phyloP scores from a whole-genome alignment of 192 early-diverging fungal genomes.

The Backusella parvicylindrica region DNA sequence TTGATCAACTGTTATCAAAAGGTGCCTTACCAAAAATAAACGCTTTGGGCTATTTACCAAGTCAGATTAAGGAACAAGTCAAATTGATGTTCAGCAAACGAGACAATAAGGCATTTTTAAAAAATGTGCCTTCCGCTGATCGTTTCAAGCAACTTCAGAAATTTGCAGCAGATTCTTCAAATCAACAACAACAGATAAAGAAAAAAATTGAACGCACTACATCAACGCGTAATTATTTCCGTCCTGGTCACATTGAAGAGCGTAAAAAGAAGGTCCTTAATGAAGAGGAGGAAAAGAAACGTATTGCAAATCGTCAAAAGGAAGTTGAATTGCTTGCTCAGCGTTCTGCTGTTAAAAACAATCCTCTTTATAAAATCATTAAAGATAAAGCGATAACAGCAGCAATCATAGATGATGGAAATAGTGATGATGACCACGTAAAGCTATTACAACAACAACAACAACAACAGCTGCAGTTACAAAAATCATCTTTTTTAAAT shows the following conservation, averaged over 20 bases:
- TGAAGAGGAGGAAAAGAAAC: conserved; percentile 16
- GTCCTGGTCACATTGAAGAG: conserved; percentile 19
- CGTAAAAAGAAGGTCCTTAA: conserved; percentile 6
- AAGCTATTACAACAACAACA: neutral
- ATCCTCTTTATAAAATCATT: conserved; percentile 19
- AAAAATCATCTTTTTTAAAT: neutral
- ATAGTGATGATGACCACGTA: neutral
- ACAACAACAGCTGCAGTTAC: neutral
- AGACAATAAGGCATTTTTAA: neutral
- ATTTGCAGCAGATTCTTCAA: conserved; percentile 2
- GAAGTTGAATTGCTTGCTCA: conserved; percentile 20
- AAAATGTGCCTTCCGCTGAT: neutral
- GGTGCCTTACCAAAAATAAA: conserved; percentile 9
- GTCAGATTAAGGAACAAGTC: conserved; percentile 8
- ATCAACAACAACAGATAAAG: neutral
- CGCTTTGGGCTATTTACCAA: neutral
- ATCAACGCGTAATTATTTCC: conserved; percentile 19
- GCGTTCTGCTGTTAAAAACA: conserved; percentile 25
- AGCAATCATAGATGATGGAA: neutral
- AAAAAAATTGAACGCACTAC: neutral
- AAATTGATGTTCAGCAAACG: neutral
- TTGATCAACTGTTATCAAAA: conserved; percentile 2
- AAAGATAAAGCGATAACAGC: neutral
- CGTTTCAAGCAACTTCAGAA: conserved; percentile 11
- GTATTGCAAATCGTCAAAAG: conserved; percentile 5